phyloP scores from a whole-genome alignment of 208 protist species.

The Acanthamoeba lenticulata region DNA sequence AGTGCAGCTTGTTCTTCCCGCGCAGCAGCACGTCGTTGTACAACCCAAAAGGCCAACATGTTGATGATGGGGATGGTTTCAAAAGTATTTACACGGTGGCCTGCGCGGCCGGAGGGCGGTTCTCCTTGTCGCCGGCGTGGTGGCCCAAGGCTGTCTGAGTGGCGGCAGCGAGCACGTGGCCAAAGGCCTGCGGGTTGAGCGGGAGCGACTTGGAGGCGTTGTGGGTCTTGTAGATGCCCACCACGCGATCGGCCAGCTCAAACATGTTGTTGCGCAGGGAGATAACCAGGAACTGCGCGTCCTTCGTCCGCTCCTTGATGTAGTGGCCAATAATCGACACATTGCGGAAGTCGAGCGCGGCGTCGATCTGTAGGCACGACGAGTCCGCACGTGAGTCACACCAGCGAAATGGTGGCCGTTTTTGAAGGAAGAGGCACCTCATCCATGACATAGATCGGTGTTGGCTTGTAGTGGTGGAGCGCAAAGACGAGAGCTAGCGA shows the following conservation, averaged over 20 bases:
- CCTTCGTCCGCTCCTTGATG: slow-evolving; percentile 96
- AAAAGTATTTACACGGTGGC: neutral
- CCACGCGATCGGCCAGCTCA: slow-evolving; percentile 97
- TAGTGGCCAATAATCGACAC: slow-evolving; percentile 99
- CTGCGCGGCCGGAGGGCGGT: neutral
- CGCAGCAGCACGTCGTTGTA: no score
- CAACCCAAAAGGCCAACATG: no score
- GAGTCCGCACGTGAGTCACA: neutral
- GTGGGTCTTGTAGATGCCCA: slow-evolving; percentile 99
- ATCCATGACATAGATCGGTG: slow-evolving; percentile 99
- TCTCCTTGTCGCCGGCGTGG: neutral
- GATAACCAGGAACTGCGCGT: slow-evolving; percentile 99
- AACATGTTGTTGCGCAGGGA: slow-evolving; percentile 98
- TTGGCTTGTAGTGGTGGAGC: slow-evolving; percentile 99
- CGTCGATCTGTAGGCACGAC: slow-evolving; percentile 94
- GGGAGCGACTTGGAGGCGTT: slow-evolving; percentile 97
- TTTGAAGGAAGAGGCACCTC: slow-evolving; percentile 85
- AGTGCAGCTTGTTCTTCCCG: no score
- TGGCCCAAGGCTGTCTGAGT: neutral
- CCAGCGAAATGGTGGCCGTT: neutral
- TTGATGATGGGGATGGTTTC: no score
- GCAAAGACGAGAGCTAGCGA: slow-evolving; percentile 99
- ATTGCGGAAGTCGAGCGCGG: slow-evolving; percentile 99
- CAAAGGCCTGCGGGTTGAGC: slow-evolving; percentile 91
- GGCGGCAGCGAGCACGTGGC: neutral